These are phyloP conservation scores for Dicorynia guianensis DNA, from an alignment of 306 rosid species.

Conservation along the genomic window DNA sequence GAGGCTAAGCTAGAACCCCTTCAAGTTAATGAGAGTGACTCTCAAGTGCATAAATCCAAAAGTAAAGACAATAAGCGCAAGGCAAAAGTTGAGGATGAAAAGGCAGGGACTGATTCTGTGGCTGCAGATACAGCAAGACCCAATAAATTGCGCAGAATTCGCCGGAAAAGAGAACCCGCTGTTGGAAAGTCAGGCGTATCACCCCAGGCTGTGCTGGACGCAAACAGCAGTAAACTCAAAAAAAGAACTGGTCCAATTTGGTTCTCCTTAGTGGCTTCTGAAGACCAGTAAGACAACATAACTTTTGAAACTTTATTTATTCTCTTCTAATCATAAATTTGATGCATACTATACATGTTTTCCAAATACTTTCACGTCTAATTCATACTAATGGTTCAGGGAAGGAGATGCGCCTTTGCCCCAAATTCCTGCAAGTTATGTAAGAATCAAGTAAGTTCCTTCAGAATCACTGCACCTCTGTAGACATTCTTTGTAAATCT, in stretches of 20 bases:
- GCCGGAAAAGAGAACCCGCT: slow-evolving; percentile 62
- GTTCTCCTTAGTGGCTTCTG: slow-evolving; percentile 77
- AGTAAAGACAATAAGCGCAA: slow-evolving; percentile 60
- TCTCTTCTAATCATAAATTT: neutral
- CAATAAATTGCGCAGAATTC: slow-evolving; percentile 56
- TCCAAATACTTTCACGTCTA: neutral
- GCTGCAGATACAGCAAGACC: slow-evolving; percentile 52
- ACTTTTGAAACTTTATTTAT: slow-evolving; percentile 28
- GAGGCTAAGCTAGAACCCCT: slow-evolving; percentile 53
- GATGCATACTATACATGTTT: slow-evolving; percentile 6
- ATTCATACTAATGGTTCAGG: slow-evolving; percentile 57
- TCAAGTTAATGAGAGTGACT: slow-evolving; percentile 40
- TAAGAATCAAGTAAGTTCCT: slow-evolving; percentile 73
- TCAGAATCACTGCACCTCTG: neutral
- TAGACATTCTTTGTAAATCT: neutral
- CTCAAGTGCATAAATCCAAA: slow-evolving; percentile 55
- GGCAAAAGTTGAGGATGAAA: slow-evolving; percentile 59
- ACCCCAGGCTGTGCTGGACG: slow-evolving; percentile 61
- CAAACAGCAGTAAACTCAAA: slow-evolving; percentile 45
- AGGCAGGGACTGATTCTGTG: slow-evolving; percentile 43
- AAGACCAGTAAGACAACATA: slow-evolving; percentile 70
- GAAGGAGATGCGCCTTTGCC: slow-evolving; percentile 69
- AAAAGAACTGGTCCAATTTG: slow-evolving; percentile 67
- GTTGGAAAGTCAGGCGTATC: slow-evolving; percentile 56
- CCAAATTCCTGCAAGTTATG: slow-evolving; percentile 62